Evolutionary conservation across 1,139 yeast species (phyloP).

Genomic region (Candida frijolesensis): DNA sequence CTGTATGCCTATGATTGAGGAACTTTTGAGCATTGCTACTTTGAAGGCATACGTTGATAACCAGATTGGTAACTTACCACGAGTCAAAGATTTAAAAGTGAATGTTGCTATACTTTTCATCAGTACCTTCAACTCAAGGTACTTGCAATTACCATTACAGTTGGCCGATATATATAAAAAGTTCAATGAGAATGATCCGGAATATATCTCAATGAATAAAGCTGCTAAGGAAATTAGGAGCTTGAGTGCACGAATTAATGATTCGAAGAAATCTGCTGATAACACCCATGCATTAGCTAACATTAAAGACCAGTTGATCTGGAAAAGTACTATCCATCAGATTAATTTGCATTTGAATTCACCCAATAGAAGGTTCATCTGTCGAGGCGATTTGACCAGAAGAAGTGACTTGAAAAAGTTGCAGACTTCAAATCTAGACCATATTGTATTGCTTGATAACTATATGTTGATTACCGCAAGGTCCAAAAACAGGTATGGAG

Average conservation of each 20-base stretch:
- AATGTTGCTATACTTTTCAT: constrained; percentile 64
- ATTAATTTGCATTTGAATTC: constrained; percentile 57
- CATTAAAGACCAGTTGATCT: constrained; percentile 49
- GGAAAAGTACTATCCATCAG: constrained; percentile 45
- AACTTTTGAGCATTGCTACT: constrained; percentile 40
- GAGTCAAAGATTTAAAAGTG: constrained; percentile 49
- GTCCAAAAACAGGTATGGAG: constrained; percentile 26
- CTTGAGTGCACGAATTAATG: constrained; percentile 44
- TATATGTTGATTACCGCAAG: constrained; percentile 68
- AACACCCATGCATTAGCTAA: constrained; percentile 51
- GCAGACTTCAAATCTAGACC: constrained; percentile 50
- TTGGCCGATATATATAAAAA: constrained; percentile 59
- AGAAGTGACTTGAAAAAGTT: constrained; percentile 58
- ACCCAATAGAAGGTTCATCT: constrained; percentile 56
- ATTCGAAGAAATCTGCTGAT: constrained; percentile 57
- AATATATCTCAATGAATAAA: constrained; percentile 52
- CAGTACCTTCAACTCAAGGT: constrained; percentile 75
- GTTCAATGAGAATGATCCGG: constrained; percentile 51
- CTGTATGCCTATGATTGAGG: constrained; percentile 36
- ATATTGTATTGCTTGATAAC: constrained; percentile 71
- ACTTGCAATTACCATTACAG: constrained; percentile 72
- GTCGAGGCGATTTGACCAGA: constrained; percentile 61
- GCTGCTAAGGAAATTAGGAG: constrained; percentile 50
- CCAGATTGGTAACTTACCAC: constrained; percentile 39
- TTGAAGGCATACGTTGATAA: constrained; percentile 57